Conservation (phyloP, 192 early-diverging fungal species). For the Jimgerdemannia flammicorona region DNA sequence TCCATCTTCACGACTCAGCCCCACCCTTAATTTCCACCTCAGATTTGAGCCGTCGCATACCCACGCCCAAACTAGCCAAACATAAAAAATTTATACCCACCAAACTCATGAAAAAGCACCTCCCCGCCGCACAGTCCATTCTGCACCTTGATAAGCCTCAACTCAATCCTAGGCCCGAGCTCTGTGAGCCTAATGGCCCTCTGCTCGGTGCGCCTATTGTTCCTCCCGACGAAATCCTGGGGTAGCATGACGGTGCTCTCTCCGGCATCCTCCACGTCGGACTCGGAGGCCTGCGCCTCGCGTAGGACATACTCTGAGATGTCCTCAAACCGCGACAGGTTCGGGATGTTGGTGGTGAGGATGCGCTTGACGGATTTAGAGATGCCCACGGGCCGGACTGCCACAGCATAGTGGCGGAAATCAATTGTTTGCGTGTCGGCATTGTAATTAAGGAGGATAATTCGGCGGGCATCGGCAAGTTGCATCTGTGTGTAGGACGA, state of each 20-base stretch:
- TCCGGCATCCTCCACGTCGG: constrained; percentile 89
- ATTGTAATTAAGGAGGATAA: constrained; percentile 91
- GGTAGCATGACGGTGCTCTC: constrained; percentile 82
- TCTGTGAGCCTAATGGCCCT: constrained; percentile 84
- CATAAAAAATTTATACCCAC: constrained; percentile 37
- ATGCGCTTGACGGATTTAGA: constrained; percentile 88
- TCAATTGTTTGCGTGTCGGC: constrained; percentile 78
- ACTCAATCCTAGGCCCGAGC: constrained; percentile 87
- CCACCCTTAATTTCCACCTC: too few species aligned
- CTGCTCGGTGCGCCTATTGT: constrained; percentile 73
- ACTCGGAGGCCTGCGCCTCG: constrained; percentile 81
- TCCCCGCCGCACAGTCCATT: constrained; percentile 87
- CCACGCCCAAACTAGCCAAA: too few species aligned
- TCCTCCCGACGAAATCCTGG: constrained; percentile 76
- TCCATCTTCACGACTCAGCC: background rate
- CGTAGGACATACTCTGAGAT: constrained; percentile 89
- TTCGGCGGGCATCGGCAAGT: constrained; percentile 81
- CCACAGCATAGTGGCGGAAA: constrained; percentile 91
- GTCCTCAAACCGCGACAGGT: constrained; percentile 78
- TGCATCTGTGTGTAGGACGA: constrained; percentile 62
- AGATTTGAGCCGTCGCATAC: too few species aligned
- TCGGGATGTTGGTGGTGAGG: constrained; percentile 72
- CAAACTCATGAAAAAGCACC: constrained; percentile 84
- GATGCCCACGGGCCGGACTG: constrained; percentile 84
- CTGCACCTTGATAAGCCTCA: constrained; percentile 85